phyloP scores from a whole-genome alignment of 305 asterid genomes.

The Ajuga reptans region DNA sequence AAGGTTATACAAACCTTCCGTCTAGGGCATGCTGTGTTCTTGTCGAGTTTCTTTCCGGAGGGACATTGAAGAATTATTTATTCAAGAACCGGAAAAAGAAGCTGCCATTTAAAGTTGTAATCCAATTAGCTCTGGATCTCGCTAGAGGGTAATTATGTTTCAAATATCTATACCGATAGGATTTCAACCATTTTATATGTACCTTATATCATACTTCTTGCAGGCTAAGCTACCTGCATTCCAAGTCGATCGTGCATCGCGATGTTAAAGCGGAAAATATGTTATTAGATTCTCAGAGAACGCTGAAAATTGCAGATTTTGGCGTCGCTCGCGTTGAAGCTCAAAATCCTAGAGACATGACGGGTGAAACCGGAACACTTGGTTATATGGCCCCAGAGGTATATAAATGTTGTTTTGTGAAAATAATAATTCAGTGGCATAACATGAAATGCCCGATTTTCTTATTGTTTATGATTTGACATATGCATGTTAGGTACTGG shows the following conservation, averaged over 20 bases:
- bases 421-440: no score
- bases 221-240: slow-evolving; percentile 40
- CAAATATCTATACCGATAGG: not conserved
- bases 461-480: not conserved
- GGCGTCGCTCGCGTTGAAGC: slow-evolving; percentile 47
- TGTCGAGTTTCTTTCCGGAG: slow-evolving; percentile 48
- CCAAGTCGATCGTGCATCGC: slow-evolving; percentile 39
- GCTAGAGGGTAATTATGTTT: slow-evolving; percentile 38
- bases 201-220: not conserved
- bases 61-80: slow-evolving; percentile 40
- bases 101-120: slow-evolving; percentile 36
- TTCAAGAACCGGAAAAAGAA: slow-evolving; percentile 35
- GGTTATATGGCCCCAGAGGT: slow-evolving; percentile 54
- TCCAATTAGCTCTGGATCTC: slow-evolving; percentile 50
- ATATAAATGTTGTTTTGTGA: not conserved
- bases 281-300: slow-evolving; percentile 26
- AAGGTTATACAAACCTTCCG: slow-evolving; percentile 29
- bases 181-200: not conserved
- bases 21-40: slow-evolving; percentile 45
- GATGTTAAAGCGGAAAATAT: slow-evolving; percentile 43
- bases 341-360: slow-evolving; percentile 40
- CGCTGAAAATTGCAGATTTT: slow-evolving; percentile 37
- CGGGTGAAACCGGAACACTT: slow-evolving; percentile 44
- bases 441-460: no score
- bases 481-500: slow-evolving; percentile 25